Base-by-base conservation (phyloP, 2,329 filamentous ascomycete genomes). In the Microcyclospora pomicola region DNA sequence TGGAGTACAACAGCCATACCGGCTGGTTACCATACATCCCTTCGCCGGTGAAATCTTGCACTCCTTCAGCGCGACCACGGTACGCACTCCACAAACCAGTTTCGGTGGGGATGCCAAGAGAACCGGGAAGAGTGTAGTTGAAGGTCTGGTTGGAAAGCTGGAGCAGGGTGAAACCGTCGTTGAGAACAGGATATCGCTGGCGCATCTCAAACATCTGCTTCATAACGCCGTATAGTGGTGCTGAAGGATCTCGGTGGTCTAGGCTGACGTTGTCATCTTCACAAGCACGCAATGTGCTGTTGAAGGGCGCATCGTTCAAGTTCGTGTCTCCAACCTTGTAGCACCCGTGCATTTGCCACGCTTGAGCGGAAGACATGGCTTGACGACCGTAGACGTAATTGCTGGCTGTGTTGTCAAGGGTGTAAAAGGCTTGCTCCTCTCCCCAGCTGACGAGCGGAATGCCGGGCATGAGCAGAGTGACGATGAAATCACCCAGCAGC, bases 351-450 rank as follows among this genome's bases (percentile, higher is more conserved):
- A 67, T 64, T 47, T 75, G 71, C 75, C 76, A 80, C 2, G 75
- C 75, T 2, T 68, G 68, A 2, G 72, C 64, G 2, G 73, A 66
- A 7, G 71, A 69, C 68, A 80, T 77, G 2, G 76, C 60, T 50
- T 75, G 71, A 47, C 76, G 69, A 14, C 76, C 76, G 50, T 73
- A 80, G 31, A 80, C 66, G 49, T 80, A 80, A 49, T 80, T 78
- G 40, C 61, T 60, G 4, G 75, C 75, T 1, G 75, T 77, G 41
- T 72, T 77, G 50, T 80, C 76, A 2, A 79, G 58, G 1, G 77
- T 59, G 47, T 79, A 79, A 43, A 74, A 75, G 0, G 69, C 71
- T 55, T 80, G 76, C 49, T 80, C 76, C 50, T 80, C 76, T 13
- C 76, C 75, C 71, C 73, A 80, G 12, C 71, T 64, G 12, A 77